Percentiles rank a stretch among this genome's conserved stretches.
These are phyloP conservation scores for Coemansia sp. DNA, from an alignment of 192 early-diverging fungal genomes.

Conservation along the genomic window DNA sequence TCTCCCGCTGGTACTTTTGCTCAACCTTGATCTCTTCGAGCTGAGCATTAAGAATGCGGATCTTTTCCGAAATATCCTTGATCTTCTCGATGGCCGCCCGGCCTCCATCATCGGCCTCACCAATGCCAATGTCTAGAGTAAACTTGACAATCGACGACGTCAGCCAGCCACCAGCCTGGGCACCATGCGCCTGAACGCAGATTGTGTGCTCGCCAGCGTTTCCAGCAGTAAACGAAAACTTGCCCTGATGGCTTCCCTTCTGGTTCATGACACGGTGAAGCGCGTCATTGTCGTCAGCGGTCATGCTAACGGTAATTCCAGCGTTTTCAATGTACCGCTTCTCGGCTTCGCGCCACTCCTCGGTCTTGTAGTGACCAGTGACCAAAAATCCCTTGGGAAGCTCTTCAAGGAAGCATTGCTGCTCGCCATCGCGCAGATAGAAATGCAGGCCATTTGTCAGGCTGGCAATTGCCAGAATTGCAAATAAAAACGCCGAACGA, in stretches of 20 bases:
- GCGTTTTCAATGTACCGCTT: constrained; percentile 65
- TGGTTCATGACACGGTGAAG: constrained; percentile 69
- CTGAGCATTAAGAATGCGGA: constrained; percentile 81
- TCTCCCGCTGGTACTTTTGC: constrained; percentile 86
- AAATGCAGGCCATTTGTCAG: constrained; percentile 74
- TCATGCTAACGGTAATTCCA: constrained; percentile 64
- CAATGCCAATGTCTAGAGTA: constrained; percentile 67
- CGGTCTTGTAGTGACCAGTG: constrained; percentile 79
- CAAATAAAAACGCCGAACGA: constrained; percentile 25
- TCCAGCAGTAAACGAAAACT: constrained; percentile 89
- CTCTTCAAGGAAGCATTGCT: constrained; percentile 94
- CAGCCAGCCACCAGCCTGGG: constrained; percentile 68
- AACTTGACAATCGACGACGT: constrained; percentile 53
- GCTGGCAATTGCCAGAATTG: constrained; percentile 27
- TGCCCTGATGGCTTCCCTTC: constrained; percentile 69
- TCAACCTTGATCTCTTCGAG: constrained; percentile 82
- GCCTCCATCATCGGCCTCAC: constrained; percentile 62
- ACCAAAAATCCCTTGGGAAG: constrained; percentile 86
- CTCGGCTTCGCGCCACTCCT: constrained; percentile 71
- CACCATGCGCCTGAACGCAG: constrained; percentile 71
- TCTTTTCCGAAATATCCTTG: constrained; percentile 65
- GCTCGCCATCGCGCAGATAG: constrained; percentile 84
- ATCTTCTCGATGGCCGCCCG: constrained; percentile 51
- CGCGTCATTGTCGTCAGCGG: constrained; percentile 65
- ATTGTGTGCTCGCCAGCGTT: constrained; percentile 89